A percentile compares a stretch with the other conserved stretches of the same genome.
These are phyloP conservation scores for Flaveria robusta DNA, from an alignment of 129 eudicot genomes.

Conservation along the genomic window DNA sequence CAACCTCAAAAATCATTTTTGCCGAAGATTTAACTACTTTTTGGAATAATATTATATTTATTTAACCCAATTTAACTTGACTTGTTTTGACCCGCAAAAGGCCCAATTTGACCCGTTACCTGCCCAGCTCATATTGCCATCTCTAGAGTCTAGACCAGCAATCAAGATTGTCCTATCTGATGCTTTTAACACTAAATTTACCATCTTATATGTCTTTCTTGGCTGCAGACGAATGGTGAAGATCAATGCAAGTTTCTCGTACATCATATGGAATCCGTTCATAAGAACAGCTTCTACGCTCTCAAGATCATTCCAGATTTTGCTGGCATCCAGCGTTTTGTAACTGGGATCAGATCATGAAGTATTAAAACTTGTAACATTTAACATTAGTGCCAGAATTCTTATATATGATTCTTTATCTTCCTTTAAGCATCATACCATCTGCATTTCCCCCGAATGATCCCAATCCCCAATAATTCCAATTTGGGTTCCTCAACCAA, in stretches of 20 bases:
- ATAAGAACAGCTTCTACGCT: constrained; percentile 43
- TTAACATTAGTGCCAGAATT: not conserved
- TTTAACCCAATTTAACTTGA: not conserved
- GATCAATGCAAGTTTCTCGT: constrained; percentile 71
- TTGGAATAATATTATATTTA: not conserved
- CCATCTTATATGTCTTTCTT: constrained; percentile 18
- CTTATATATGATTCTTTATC: not conserved
- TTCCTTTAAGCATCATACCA: too few species aligned
- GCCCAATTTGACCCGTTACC: not conserved
- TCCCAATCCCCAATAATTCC: not conserved
- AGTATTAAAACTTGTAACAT: constrained; percentile 3
- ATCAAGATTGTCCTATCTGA: not conserved
- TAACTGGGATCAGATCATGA: constrained; percentile 63
- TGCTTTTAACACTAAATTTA: not conserved
- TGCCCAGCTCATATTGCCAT: not conserved
- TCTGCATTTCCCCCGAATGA: too few species aligned
- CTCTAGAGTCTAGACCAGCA: not conserved
- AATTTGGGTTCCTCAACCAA: not conserved
- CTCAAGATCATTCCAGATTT: constrained; percentile 62
- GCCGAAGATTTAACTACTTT: too few species aligned
- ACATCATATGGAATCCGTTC: constrained; percentile 52
- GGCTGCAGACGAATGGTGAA: constrained; percentile 84
- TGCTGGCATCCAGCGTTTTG: constrained; percentile 76
- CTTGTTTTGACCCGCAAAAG: not conserved
- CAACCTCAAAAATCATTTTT: not conserved